A percentile compares a stretch with the other conserved stretches of the same genome.
phyloP scores from a whole-genome alignment of 2,329 filamentous ascomycete genomes.

The Dactylellina sp. region DNA sequence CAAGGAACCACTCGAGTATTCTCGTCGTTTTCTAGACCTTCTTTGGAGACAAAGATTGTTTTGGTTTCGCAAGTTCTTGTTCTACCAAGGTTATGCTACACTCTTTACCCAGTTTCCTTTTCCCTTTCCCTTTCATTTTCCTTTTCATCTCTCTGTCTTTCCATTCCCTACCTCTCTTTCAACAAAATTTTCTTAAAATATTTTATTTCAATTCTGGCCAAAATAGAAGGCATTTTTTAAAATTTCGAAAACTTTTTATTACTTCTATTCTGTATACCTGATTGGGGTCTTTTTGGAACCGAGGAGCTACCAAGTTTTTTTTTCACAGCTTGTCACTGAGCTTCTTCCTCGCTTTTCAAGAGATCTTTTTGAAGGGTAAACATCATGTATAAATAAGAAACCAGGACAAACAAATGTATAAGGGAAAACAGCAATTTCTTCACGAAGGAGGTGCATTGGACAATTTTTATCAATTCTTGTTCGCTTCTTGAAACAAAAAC shows the following conservation, averaged over 20 bases:
- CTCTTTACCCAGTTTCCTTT: constrained; percentile 51
- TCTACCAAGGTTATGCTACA: constrained; percentile 46
- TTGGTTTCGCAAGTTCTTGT: constrained; percentile 13
- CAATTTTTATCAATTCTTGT: constrained; percentile 22
- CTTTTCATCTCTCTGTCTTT: constrained; percentile 16
- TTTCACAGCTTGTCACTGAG: background rate
- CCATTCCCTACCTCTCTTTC: constrained; percentile 38
- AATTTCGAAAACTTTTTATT: constrained; percentile 26
- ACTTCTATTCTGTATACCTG: constrained; percentile 51
- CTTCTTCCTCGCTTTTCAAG: constrained; percentile 13
- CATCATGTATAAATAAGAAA: constrained; percentile 57
- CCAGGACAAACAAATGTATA: constrained; percentile 49
- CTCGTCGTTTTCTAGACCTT: constrained; percentile 22
- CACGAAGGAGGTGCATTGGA: constrained; percentile 10
- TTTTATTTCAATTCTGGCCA: constrained; percentile 46
- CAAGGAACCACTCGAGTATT: constrained; percentile 30
- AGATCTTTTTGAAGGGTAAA: constrained; percentile 24
- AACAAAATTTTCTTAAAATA: constrained; percentile 34
- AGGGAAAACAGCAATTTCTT: constrained; percentile 35
- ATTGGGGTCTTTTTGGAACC: background rate
- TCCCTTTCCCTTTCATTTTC: constrained; percentile 42
- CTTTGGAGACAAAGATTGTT: constrained; percentile 38
- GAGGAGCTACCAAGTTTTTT: constrained; percentile 17
- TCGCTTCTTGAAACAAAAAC: constrained; percentile 11
- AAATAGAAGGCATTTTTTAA: constrained; percentile 26